phyloP scores from a whole-genome alignment of 129 eudicot species.

The Flaveria robusta region DNA sequence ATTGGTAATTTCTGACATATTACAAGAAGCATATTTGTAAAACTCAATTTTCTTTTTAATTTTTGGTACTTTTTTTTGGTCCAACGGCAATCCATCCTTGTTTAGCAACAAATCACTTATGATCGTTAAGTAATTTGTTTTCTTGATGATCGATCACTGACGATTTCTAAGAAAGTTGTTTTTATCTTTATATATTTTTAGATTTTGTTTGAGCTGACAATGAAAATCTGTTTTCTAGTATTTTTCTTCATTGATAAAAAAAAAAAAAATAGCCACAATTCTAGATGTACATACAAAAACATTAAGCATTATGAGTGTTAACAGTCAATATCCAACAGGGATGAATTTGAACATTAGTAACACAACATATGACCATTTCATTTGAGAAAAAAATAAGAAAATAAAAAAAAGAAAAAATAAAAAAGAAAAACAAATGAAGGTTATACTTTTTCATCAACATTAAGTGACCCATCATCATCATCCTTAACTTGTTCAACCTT shows the following conservation, averaged over 20 bases:
- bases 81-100: no score
- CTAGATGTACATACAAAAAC: neutral
- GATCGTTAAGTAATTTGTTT: no score
- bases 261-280: neutral
- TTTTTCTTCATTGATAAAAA: neutral
- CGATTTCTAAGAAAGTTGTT: no score
- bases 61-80: no score
- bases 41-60: no score
- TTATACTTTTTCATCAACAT: slow-evolving; percentile 46
- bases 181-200: no score
- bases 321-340: neutral
- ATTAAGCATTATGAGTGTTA: neutral
- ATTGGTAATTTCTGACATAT: no score
- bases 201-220: no score
- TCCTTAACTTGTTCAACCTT: slow-evolving; percentile 34
- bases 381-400: neutral
- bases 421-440: neutral
- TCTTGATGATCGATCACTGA: no score
- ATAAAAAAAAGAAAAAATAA: neutral
- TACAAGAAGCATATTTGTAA: no score
- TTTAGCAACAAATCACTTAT: no score
- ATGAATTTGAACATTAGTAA: slow-evolving; percentile 3
- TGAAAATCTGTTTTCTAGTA: neutral
- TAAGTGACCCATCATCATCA: slow-evolving; percentile 30
- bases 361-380: slow-evolving; percentile 9